Base-by-base conservation (phyloP, 768 basidiomycete species). In the Kwoniella europaea region DNA sequence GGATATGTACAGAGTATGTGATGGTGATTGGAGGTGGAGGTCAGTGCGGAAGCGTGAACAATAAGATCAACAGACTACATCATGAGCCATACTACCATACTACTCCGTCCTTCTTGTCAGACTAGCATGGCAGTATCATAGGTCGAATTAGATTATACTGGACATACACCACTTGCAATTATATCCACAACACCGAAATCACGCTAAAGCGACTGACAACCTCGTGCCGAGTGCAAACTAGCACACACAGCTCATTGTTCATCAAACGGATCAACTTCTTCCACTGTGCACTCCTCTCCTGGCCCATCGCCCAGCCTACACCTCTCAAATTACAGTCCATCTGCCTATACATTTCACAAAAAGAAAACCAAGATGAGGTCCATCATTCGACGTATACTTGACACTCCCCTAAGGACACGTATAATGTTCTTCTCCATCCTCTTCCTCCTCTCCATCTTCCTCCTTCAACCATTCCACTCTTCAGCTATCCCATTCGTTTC, bases 401-500 rank as follows among this genome's bases (percentile, higher is more conserved):
- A 67, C 5, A 41, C 35, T 9, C 44, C 67, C 41, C 12, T 46
- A 3, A 46, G 67, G 1, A 63, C 55, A n/a, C 65, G 65, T 27
- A n/a, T 71, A 35, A 44, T 63, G 10, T 22, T 54, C 41, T 9
- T 56, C 22, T 63, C 60, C 20, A 3, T 58, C 7, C 53, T 67
- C 3, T 18, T 63, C 35, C 10, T 71, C 12, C 42, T 67, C 41
- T 27, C 60, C 61, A 27, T 65, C 46, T 35, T 71, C 18, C 61
- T 71, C 16, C 20, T 63, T 58, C 60, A 67, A 53, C 71, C 58
- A 16, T 63, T 63, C 60, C 65, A 41, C 35, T 41, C 65, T 20
- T 67, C 42, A 20, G 54, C 67, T 22, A 41, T 20, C 24, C 55
- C 35, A n/a, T 54, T 55, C 29, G 50, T 68, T 18, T 55, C 50